These are phyloP conservation scores for Rhizophagus sp. DNA, from an alignment of 192 early-diverging fungal genomes.

Conservation along the genomic window DNA sequence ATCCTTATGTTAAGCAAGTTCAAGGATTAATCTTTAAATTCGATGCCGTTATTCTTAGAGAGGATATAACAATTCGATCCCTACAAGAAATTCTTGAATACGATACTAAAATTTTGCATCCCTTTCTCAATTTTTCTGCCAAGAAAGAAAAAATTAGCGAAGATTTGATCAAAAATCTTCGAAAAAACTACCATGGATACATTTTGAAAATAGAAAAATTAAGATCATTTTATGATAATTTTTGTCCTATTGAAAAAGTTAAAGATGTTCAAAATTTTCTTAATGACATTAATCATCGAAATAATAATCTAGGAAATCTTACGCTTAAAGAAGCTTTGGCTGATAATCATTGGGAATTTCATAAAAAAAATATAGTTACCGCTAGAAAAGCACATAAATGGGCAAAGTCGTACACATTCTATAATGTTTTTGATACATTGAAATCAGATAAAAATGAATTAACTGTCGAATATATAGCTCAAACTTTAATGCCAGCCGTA, in stretches of 20 bases:
- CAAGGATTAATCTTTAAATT: not conserved
- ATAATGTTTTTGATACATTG: constrained; percentile 16
- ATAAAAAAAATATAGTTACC: not conserved
- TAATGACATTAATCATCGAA: not conserved
- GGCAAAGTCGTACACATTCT: constrained; percentile 6
- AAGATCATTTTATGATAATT: not conserved
- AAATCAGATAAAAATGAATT: not conserved
- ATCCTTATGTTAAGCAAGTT: not conserved
- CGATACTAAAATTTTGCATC: not conserved
- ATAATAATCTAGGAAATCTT: not conserved
- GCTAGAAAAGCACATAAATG: not conserved
- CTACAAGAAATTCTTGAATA: not conserved
- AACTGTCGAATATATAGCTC: not conserved
- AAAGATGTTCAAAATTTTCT: not conserved
- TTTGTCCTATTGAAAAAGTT: not conserved
- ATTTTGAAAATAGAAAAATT: constrained; percentile 3
- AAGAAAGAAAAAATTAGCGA: not conserved
- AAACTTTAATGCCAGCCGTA: not conserved
- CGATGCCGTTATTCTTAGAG: not conserved
- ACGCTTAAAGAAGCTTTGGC: not conserved
- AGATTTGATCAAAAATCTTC: not conserved
- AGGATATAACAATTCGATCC: not conserved
- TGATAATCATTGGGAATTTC: not conserved
- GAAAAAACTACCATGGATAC: not conserved
- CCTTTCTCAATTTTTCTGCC: not conserved